These are phyloP conservation scores for Candida labiduridarum DNA, from an alignment of 1,139 yeast species.

Conservation along the genomic window DNA sequence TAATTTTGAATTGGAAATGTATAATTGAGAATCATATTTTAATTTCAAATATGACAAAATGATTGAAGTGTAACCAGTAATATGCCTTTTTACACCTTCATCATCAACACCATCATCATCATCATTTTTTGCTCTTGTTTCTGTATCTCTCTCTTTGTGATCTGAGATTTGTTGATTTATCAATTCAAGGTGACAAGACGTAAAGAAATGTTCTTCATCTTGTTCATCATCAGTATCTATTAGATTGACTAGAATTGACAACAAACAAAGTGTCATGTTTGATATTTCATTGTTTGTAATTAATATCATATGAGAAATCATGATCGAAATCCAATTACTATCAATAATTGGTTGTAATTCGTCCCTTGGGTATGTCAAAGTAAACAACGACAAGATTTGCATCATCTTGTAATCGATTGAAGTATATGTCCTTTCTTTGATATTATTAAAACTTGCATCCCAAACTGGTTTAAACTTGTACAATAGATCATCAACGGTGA, in stretches of 20 bases:
- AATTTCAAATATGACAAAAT: conserved; percentile 15
- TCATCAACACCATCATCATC: no score
- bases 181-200: conserved; percentile 6
- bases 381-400: conserved; percentile 8
- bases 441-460: neutral
- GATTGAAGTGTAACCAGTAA: conserved; percentile 19
- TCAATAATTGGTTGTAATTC: neutral
- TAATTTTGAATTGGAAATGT: neutral
- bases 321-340: neutral
- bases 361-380: neutral
- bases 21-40: neutral
- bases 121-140: neutral
- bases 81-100: conserved; percentile 9
- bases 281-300: conserved; percentile 1
- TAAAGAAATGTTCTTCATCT: no score
- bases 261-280: conserved; percentile 10
- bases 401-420: conserved; percentile 8
- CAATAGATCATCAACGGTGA: neutral
- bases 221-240: conserved; percentile 5
- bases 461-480: neutral
- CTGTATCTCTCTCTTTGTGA: conserved; percentile 5
- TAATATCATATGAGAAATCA: neutral
- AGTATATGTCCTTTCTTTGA: neutral
- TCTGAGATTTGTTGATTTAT: conserved; percentile 11
- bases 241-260: conserved; percentile 8